These are phyloP conservation scores for Medicago lupulina DNA, from an alignment of 306 rosid genomes.

Conservation along the genomic window DNA sequence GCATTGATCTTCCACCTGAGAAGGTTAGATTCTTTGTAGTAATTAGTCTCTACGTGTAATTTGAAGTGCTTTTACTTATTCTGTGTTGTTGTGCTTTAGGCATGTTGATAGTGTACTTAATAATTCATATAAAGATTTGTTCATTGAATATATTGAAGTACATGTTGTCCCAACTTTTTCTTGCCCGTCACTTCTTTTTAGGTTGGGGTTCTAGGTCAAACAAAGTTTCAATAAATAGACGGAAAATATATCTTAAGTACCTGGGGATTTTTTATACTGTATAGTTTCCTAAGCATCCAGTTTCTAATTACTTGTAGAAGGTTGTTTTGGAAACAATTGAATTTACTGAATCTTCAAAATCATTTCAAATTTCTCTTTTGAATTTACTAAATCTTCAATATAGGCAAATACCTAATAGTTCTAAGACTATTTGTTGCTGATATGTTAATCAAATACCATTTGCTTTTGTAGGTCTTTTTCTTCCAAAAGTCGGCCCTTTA, in stretches of 20 bases:
- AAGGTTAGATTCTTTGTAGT: conserved; percentile 60
- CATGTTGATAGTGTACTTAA: conserved; percentile 19
- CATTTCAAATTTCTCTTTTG: conserved; percentile 2
- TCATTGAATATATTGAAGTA: conserved; percentile 22
- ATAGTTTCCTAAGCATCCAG: conserved; percentile 6
- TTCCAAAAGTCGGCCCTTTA: conserved; percentile 97
- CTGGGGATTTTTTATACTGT: conserved; percentile 22
- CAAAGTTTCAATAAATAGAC: conserved; percentile 29
- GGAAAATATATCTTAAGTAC: conserved; percentile 16
- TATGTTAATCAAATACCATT: conserved; percentile 37
- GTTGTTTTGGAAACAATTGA: conserved; percentile 12
- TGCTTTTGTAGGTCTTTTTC: conserved; percentile 72
- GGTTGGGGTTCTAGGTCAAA: not conserved
- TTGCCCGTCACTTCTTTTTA: conserved; percentile 9
- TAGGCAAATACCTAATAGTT: conserved; percentile 2
- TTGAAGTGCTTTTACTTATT: conserved; percentile 15
- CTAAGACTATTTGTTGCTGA: conserved; percentile 7
- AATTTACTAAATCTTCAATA: conserved; percentile 14
- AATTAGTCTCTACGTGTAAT: conserved; percentile 23
- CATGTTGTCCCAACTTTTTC: not conserved
- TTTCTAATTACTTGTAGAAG: not conserved
- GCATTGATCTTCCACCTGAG: conserved; percentile 97
- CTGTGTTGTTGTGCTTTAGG: conserved; percentile 3
- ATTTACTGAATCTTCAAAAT: conserved; percentile 12
- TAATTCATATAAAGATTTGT: conserved; percentile 15